Percentiles rank a stretch among this genome's conserved stretches.
Evolutionary conservation across 2,329 filamentous ascomycete genomes (phyloP).

Genomic region (Teratosphaeriaceae sp.): DNA sequence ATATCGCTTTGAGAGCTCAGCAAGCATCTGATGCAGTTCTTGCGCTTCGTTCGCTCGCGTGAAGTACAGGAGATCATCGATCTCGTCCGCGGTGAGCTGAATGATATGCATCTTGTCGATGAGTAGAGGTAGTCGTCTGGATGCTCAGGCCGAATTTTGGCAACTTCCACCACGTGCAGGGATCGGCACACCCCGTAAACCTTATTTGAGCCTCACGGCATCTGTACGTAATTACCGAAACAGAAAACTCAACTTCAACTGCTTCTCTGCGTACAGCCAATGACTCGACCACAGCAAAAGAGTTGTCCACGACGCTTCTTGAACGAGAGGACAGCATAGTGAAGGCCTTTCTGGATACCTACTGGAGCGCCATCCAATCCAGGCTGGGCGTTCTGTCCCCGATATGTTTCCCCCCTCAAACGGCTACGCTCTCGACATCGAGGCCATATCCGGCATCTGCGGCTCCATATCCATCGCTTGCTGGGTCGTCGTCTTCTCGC

Average conservation of each 20-base stretch:
- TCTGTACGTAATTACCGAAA: not conserved
- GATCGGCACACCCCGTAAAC: slow-evolving; percentile 1
- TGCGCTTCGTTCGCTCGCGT: slow-evolving; percentile 69
- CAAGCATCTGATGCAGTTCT: slow-evolving; percentile 57
- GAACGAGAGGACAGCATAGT: too few relatives aligned
- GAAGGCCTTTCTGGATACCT: not conserved
- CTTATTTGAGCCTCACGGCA: slow-evolving; percentile 6
- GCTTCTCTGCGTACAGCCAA: too few relatives aligned
- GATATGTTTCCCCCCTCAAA: slow-evolving; percentile 49
- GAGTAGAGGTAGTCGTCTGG: too few relatives aligned
- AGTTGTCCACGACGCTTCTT: too few relatives aligned
- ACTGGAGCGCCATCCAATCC: not conserved
- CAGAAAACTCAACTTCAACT: not conserved
- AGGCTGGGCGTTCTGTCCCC: not conserved
- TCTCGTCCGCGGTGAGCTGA: slow-evolving; percentile 65
- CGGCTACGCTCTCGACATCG: slow-evolving; percentile 64
- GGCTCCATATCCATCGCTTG: slow-evolving; percentile 95
- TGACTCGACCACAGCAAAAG: not conserved
- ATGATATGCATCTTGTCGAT: not conserved
- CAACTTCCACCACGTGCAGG: slow-evolving; percentile 4
- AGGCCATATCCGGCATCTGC: slow-evolving; percentile 87
- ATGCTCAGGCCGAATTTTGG: too few relatives aligned
- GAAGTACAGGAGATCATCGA: slow-evolving; percentile 88
- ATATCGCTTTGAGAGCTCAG: slow-evolving; percentile 56
- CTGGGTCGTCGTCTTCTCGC: slow-evolving; percentile 96